Evolutionary conservation across 2,329 filamentous ascomycete genomes (phyloP), one percentile per base, ranked within the genome.

Genomic region (Aschersonia sp.): DNA sequence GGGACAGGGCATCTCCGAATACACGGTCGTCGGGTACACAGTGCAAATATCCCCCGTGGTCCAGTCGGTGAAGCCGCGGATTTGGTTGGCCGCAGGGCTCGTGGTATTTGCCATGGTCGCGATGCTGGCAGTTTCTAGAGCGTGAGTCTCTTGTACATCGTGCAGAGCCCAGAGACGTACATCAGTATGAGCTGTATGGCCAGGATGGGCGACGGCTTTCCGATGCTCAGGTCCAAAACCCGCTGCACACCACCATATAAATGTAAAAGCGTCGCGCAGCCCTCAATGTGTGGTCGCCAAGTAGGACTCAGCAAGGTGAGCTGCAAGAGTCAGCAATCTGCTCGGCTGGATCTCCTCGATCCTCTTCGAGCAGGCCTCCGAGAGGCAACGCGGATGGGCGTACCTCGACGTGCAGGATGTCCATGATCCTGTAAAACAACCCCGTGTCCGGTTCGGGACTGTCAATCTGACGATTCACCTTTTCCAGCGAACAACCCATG

Each of bases 351-450:
- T 22, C 22, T 22, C 22, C 22, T 22, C 22, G 2, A 3, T 22
- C 22, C 22, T 22, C 22, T 3, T 22, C 22, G 22, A 22, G 22
- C 22, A 22, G 22, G 22, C 22, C 22, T 3, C 22, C 22, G 22
- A 22, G 22, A 22, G 22, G 22, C 22, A 22, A 37, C 8, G 33
- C 3, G 33, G 4, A 37, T 4, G 33, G 40, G 9, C 40, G 9
- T n/a, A n/a, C 47, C 47, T 49, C 47, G 6, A 49, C 47, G 43
- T 46, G 47, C 39, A 46, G 31, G 42, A 49, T 46, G n/a, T 49
- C 44, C 47, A 46, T 46, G 40, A 49, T 49, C 30, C 47, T 43
- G n/a, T 49, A 49, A 33, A 49, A 49, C 12, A 46, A 44, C 9
- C 44, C 47, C 10, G 46, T 49, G 8, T 39, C 44, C 12, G 44